These are phyloP conservation scores for Aspergillus neoniger DNA, from an alignment of 2,329 filamentous ascomycete genomes.

Conservation along the genomic window DNA sequence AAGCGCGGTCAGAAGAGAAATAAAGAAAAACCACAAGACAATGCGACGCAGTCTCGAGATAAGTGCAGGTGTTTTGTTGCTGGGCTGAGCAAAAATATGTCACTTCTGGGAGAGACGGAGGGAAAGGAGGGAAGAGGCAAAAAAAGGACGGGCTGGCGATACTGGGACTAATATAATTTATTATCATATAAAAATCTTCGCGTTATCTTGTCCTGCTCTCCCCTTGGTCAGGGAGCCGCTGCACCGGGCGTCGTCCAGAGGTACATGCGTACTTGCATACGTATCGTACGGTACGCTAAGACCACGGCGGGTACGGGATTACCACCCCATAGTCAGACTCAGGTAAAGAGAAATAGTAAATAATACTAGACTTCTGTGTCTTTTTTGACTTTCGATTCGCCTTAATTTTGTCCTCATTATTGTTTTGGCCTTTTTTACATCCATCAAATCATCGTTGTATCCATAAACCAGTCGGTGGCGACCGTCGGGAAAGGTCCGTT, in stretches of 20 bases:
- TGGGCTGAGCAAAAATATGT: neutral
- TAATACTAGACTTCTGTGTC: too few relatives aligned
- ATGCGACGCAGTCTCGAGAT: neutral
- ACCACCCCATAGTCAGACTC: slow-evolving; percentile 2
- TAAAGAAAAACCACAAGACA: neutral
- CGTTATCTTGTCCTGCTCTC: slow-evolving; percentile 19
- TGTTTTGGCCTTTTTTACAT: slow-evolving; percentile 1
- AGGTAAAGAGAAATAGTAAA: too few relatives aligned
- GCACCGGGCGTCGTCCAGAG: slow-evolving; percentile 18
- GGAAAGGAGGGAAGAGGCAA: slow-evolving; percentile 11
- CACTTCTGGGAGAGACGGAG: neutral
- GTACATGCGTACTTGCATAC: slow-evolving; percentile 13
- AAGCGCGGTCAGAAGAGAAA: neutral
- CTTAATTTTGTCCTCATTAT: neutral
- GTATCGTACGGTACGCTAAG: slow-evolving; percentile 22
- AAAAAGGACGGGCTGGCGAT: slow-evolving; percentile 11
- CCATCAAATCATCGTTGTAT: neutral
- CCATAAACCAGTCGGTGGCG: slow-evolving; percentile 12
- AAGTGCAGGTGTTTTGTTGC: slow-evolving; percentile 1
- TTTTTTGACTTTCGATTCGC: neutral
- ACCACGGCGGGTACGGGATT: slow-evolving; percentile 18
- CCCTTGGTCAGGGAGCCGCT: slow-evolving; percentile 22
- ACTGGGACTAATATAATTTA: slow-evolving; percentile 17
- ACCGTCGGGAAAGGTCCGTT: slow-evolving; percentile 10
- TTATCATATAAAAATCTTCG: slow-evolving; percentile 19